Conservation (phyloP, 768 basidiomycete species). For the Amanita rimosa region DNA sequence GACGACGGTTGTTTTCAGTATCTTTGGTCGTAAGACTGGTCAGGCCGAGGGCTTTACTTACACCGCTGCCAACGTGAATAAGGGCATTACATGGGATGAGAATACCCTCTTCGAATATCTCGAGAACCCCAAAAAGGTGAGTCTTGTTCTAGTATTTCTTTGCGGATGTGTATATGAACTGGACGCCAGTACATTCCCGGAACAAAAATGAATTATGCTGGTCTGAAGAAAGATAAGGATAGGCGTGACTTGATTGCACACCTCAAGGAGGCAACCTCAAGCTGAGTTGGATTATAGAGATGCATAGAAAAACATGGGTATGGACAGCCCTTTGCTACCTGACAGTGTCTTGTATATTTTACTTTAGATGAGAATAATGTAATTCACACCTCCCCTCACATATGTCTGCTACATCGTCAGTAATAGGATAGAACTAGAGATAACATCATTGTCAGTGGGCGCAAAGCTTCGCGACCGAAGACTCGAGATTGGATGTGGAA, state of each 20-base stretch:
- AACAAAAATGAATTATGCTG: slow-evolving; percentile 98
- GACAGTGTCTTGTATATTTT: too few species aligned
- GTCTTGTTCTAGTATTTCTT: slow-evolving; percentile 9
- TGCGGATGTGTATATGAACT: background rate
- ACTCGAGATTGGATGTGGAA: too few species aligned
- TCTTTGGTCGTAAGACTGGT: slow-evolving; percentile 83
- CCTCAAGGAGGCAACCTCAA: slow-evolving; percentile 45
- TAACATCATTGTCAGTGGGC: too few species aligned
- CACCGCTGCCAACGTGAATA: slow-evolving; percentile 92
- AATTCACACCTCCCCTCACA: too few species aligned
- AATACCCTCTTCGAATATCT: slow-evolving; percentile 91
- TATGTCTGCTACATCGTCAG: too few species aligned
- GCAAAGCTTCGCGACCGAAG: too few species aligned
- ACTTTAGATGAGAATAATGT: too few species aligned
- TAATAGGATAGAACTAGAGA: too few species aligned
- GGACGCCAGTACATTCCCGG: slow-evolving; percentile 75
- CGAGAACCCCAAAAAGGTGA: slow-evolving; percentile 94
- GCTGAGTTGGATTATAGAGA: too few species aligned
- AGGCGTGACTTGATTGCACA: slow-evolving; percentile 87
- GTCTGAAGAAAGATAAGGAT: slow-evolving; percentile 98
- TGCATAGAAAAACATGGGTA: too few species aligned
- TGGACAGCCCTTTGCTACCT: too few species aligned
- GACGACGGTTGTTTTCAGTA: slow-evolving; percentile 23
- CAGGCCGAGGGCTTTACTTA: slow-evolving; percentile 81
- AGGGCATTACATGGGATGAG: slow-evolving; percentile 82